Base-by-base conservation (phyloP, 176 grass and related monocot genomes). In the Lolium rigidum region DNA sequence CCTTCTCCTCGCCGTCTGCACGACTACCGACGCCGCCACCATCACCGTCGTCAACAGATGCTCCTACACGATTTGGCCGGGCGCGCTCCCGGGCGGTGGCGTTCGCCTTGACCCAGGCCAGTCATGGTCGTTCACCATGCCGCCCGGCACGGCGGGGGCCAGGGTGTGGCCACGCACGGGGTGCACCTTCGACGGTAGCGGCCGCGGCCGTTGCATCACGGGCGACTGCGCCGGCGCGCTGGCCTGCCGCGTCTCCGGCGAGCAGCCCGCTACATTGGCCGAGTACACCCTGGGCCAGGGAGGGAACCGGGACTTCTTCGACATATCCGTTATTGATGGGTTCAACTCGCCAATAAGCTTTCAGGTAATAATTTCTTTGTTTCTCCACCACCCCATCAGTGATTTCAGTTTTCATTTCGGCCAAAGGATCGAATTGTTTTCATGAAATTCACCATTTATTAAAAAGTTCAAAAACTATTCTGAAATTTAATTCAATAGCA, bases 111-210 rank as follows among this genome's bases (percentile, higher is more conserved):
- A 88, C 54, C 68, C 77, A 0, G 89, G 89, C 0, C 3, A 82
- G 49, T 76, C 86, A 28, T 95, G 94, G 94, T 35, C n/a, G 2
- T 0, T 93, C 20, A 13, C 26, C 48, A n/a, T 93, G 5, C 44
- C 67, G 1, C 28, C 77, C 0, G 84, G 82, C 48, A 93, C 91
- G 0, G 39, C 59, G 1, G 43, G 21, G 10, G 86, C 74, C 22
- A 88, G 94, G 22, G 22, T 97, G 3, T 90, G 94, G 92, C 85
- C 79, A 9, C 89, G 85, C 12, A 97, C 94, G 0, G 90, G 87
- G 0, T 97, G 90, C 76, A 66, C 4, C 10, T 92, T 94, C 43
- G 81, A 94, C 76, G 60, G 56, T 6, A 80, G 48, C 60, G 87
- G 90, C 39, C 88, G 76, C 0, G 90, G 92, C 0, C 4, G 17